phyloP scores from a whole-genome alignment of 2,329 filamentous ascomycete species.

The Sporothrix luriei region DNA sequence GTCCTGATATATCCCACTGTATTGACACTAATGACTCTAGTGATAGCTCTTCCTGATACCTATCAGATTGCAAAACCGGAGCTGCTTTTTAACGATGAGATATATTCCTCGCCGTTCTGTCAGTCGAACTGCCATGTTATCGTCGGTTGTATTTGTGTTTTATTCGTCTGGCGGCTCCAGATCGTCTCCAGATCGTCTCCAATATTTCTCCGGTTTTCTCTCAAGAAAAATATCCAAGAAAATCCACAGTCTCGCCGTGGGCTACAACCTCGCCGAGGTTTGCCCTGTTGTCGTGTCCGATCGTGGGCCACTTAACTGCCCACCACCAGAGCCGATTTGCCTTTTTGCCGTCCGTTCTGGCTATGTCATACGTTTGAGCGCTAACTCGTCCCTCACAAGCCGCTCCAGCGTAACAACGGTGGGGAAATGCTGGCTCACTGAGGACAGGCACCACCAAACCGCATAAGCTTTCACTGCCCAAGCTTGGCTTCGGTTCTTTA shows the following conservation, averaged over 20 bases:
- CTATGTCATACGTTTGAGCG: not conserved
- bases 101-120: not conserved
- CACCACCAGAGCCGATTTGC: not conserved
- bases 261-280: constrained; percentile 4
- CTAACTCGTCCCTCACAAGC: constrained; percentile 2
- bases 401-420: not conserved
- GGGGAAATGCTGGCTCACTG: not conserved
- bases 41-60: too few relatives aligned
- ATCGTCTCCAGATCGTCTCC: too few relatives aligned
- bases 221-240: not conserved
- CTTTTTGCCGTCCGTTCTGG: not conserved
- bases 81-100: not conserved
- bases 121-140: not conserved
- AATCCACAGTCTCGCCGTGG: not conserved
- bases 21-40: too few relatives aligned
- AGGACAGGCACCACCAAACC: not conserved
- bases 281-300: not conserved
- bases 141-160: not conserved
- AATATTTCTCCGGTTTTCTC: not conserved
- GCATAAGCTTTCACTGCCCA: not conserved
- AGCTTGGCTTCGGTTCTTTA: not conserved
- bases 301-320: not conserved
- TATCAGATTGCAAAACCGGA: too few relatives aligned
- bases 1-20: too few relatives aligned
- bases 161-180: not conserved